Evolutionary conservation across 305 asterid species (phyloP), one percentile per base, ranked within the genome.

Genomic region (Ajuga reptans): DNA sequence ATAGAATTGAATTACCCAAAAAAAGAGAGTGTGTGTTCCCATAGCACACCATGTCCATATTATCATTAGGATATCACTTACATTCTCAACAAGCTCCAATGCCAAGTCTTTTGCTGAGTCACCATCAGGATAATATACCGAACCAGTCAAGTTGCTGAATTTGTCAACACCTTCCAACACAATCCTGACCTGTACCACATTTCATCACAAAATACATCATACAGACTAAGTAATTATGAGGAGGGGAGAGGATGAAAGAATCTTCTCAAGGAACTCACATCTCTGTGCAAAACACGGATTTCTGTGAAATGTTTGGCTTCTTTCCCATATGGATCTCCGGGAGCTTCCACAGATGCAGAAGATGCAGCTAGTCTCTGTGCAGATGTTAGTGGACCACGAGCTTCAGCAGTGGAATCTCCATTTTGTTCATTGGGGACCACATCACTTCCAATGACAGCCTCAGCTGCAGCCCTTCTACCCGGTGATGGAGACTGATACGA

Each of bases 261-360:
- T 36, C 55, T 63, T 56, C 61, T 21, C 65, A 52, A 21, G 49
- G 15, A 50, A 75, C 98, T 76, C 76, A 94, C 99, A 72, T 94
- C 95, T 91, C 98, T 87, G 76, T 91, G 89, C 73, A 94, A 77
- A 18, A 94, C 98, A 58, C 98, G 99, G 56, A 82, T 79, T 83
- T 94, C 99, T 0, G 99, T 88, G 78, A 89, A 94, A 81, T 91
- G 99, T 73, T 91, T 94, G 65, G 99, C 97, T 81, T 94, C 99
- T 80, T 83, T 94, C 37, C 95, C 99, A 75, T 78, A 94, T 46
- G 96, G 89, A 75, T 94, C 99, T 45, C 93, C 86, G 29, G 90
- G 79, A 76, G 81, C 95, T 78, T 94, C 82, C 60, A 73, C 66
- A 51, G 92, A 63, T 60, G 81, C 83, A 42, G 96, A 79, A 18